Evolutionary conservation across 352 stramenopile species (phyloP), one percentile per base, ranked within the genome.

Genomic region (Globisporangium perplexum): DNA sequence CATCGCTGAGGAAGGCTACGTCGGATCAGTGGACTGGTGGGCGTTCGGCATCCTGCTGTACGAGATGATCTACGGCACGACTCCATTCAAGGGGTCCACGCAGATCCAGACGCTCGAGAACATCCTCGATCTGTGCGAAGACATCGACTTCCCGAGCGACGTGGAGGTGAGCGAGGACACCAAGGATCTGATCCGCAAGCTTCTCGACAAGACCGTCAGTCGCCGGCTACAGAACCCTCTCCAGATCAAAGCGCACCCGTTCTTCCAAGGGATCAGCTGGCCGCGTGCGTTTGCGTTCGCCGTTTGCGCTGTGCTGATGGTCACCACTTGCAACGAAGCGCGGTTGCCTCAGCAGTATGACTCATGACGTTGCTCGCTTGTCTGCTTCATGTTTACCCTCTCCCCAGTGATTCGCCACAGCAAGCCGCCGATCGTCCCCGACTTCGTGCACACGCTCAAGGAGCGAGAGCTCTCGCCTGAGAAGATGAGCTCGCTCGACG

Each of bases 181-280:
- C 39, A 77, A 77, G 26, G 86, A 97, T 61, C 68, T 98, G 38
- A 89, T 93, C 60, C 56, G 63, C 22, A 53, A 59, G 22, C 53
- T 80, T 24, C 60, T 80, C 2, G 52, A 53, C 36, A 74, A 76
- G 47, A 64, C 53, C 23, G 56, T 65, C 17, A 39, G 24, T 36
- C 59, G 72, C 44, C 65, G 97, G 18, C 62, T 98, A 12, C 96
- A 96, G 64, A 82, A 98, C 47, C 83, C 90, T 63, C 69, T 85
- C 28, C 71, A 97, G 28, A 96, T 98, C 55, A 93, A 97, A 73
- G 71, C 72, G 30, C 94, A 98, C 68, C 77, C 86, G 41, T 98
- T 90, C 71, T 98, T 98, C 66, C 68, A 68, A 47, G 72, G 79
- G 8, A 55, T 93, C n/a, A 77, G 95, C 47, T 97, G 86, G 86